phyloP scores from a whole-genome alignment of 306 rosid species.

The Medicago lupulina region DNA sequence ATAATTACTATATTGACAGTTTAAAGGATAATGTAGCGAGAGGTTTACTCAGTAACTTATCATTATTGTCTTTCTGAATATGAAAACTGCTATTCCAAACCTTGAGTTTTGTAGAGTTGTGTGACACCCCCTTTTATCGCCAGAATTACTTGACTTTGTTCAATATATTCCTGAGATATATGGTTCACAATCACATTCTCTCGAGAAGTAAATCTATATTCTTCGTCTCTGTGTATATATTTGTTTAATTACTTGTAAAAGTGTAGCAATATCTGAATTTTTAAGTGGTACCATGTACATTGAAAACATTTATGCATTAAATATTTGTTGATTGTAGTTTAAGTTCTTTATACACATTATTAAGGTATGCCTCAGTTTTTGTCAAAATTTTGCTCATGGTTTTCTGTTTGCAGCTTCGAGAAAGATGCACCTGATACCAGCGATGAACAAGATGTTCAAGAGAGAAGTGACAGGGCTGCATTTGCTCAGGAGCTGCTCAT shows the following conservation, averaged over 20 bases:
- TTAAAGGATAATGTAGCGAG: background rate
- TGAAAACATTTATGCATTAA: background rate
- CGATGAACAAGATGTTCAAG: constrained; percentile 55
- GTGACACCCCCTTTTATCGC: too few species aligned
- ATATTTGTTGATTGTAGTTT: background rate
- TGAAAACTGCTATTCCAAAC: background rate
- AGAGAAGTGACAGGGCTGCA: constrained; percentile 62
- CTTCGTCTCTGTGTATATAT: background rate
- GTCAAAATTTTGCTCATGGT: constrained; percentile 18
- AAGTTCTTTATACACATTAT: background rate
- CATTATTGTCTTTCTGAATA: constrained; percentile 3
- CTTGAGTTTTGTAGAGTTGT: background rate
- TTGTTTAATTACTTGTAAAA: background rate
- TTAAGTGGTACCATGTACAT: background rate
- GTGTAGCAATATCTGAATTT: background rate
- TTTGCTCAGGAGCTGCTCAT: constrained; percentile 63
- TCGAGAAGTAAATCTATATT: background rate
- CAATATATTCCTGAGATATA: background rate
- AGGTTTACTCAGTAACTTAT: background rate
- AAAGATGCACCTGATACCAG: constrained; percentile 34
- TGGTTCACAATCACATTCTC: background rate
- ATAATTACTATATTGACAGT: background rate
- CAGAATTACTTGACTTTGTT: background rate
- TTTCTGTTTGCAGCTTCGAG: constrained; percentile 53
- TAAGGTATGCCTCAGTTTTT: background rate